Base-by-base conservation (phyloP, 2,329 filamentous ascomycete genomes). In the Colletotrichum sp. region DNA sequence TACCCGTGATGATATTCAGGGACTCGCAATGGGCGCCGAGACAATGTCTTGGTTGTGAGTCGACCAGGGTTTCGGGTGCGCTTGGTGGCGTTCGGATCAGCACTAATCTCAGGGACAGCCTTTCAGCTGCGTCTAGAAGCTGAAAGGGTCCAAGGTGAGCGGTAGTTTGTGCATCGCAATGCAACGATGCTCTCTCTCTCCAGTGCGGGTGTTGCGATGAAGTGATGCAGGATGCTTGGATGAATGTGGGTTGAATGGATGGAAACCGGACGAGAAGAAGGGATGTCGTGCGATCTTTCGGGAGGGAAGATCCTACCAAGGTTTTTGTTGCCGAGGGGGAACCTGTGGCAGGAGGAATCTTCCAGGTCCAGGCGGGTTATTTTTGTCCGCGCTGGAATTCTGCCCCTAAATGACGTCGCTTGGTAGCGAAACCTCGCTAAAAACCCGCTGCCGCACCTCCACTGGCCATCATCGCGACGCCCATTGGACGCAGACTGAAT, bases 361-460 rank as follows among this genome's bases (percentile, higher is more conserved):
- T 60, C 52, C 21, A 60, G 66, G 52, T 30, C 32, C 62, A 32
- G 39, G 21, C 44, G 49, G 21, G 13, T 28, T 39, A 28, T 52
- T 69, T 62, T 44, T 66, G 30, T 59, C 71, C 18, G 44, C 15
- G 34, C 52, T 55, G 7, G 28, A 12, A 24, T 21, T 52, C 44
- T 52, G 44, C 66, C 66, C 66, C 55, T 69, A 49, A 60, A 75
- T 67, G 72, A 72, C 72, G 73, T 75, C 69, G 62, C 69, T 68
- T 69, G 63, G 55, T 59, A 24, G 57, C 7, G 16, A 65, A 34
- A 36, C 30, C 21, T 69, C 32, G 63, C 63, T 49, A 63, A 30
- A 32, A 59, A 21, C 44, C 8, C 36, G 44, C 18, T 28, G 62
- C 18, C 10, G 36, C 7, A n/a, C 28, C 72, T 26, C 72, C 72